Evolutionary conservation across 2,329 filamentous ascomycete species (phyloP), one percentile per base, ranked within the genome.

Genomic region (Scolecobasidium constrictum): DNA sequence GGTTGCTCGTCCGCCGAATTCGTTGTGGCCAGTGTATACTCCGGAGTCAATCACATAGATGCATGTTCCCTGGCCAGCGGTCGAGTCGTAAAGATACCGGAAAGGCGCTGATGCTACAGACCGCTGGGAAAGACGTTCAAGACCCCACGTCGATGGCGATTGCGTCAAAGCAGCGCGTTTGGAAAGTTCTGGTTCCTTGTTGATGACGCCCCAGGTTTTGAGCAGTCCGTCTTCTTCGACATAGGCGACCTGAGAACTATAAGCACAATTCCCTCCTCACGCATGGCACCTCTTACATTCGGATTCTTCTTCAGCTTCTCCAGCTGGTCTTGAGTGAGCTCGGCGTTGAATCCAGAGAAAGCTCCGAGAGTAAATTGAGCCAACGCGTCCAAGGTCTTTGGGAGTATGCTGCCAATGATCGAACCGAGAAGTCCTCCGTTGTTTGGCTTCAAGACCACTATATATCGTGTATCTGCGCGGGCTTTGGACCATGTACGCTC

Each of bases 41-140:
- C 79, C 79, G 4, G 78, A 81, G 58, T 83, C 79, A 33, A 83
- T 71, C 18, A 83, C 61, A 55, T 76, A 83, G 20, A 69, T 71
- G 17, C 72, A 78, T 52, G 60, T 61, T 43, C 50, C 47, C 40
- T 22, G 21, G 22, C 63, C 63, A 33, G 62, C 61, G 46, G 50
- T 56, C 49, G 46, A 50, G 45, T 66, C 63, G 49, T 65, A 66
- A 33, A 54, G 51, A 52, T 66, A 66, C 11, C 54, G 51, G 2
- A 51, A 53, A 15, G 45, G 46, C 16, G 61, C 59, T 5, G 46
- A 48, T 15, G 60, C 59, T 4, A 44, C 49, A 39, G 45, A 51
- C 7, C 50, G 46, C 46, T 63, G 57, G 9, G 62, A 64, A 41
- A 67, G 59, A 40, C 63, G 60, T 9, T 53, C 58, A n/a, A 67